A percentile compares a stretch with the other conserved stretches of the same genome.
Conservation (phyloP, 2,329 filamentous ascomycete genomes). For the Drechslera avenae region DNA sequence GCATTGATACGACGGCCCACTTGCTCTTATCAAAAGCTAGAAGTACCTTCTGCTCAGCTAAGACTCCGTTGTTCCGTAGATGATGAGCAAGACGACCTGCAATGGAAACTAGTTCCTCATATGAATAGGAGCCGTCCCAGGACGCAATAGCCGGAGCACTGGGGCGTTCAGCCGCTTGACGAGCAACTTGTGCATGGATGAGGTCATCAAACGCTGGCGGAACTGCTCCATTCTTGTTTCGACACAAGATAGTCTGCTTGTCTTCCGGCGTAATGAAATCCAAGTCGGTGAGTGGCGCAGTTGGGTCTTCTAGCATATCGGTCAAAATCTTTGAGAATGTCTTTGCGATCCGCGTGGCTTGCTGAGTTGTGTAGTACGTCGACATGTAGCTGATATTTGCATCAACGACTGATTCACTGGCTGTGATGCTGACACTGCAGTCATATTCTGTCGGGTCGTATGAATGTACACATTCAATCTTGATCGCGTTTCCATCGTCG, state of each 20-base stretch:
- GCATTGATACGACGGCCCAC: conserved; percentile 39
- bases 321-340: neutral
- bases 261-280: neutral
- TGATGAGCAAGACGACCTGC: conserved; percentile 10
- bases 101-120: conserved; percentile 10
- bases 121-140: conserved; percentile 13
- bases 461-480: neutral
- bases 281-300: neutral
- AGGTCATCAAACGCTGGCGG: conserved; percentile 1
- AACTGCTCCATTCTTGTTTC: neutral
- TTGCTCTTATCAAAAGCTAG: conserved; percentile 23
- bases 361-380: neutral
- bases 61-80: conserved; percentile 6
- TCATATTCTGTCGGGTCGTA: conserved; percentile 5
- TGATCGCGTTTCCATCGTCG: neutral
- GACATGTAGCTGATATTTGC: neutral
- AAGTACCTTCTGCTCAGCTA: conserved; percentile 7
- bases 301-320: neutral
- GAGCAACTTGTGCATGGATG: conserved; percentile 6
- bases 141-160: conserved; percentile 13
- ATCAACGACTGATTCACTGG: neutral
- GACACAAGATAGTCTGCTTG: neutral
- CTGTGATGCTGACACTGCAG: neutral
- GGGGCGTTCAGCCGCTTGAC: conserved; percentile 5
- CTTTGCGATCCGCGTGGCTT: neutral